Conservation (phyloP, 768 basidiomycete species). For the Ramaria sp. region DNA sequence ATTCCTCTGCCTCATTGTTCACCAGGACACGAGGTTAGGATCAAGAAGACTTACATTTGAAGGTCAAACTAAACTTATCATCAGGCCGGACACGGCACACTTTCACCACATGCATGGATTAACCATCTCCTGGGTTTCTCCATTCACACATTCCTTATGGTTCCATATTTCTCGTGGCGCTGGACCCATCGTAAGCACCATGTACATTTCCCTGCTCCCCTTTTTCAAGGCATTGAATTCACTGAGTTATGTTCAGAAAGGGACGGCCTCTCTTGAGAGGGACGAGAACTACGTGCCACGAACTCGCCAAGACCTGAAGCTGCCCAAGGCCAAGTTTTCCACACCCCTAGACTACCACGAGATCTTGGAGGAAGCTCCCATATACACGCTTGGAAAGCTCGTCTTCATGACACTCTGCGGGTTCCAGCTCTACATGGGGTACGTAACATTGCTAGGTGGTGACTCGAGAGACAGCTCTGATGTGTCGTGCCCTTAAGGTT, state of each 20-base stretch:
- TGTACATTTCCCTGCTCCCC: conserved; percentile 11
- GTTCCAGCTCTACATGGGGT: background rate
- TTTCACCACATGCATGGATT: conserved; percentile 16
- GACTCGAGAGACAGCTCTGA: conserved; percentile 13
- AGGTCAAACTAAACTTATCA: background rate
- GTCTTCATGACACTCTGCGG: conserved; percentile 18
- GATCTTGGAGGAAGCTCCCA: conserved; percentile 22
- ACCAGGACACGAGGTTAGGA: background rate
- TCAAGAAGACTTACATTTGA: background rate
- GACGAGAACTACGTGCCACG: conserved; percentile 24
- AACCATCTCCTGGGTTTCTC: conserved; percentile 21
- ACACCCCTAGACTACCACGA: conserved; percentile 19
- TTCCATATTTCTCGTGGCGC: conserved; percentile 23
- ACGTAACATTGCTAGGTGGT: conserved; percentile 15
- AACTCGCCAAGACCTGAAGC: conserved; percentile 16
- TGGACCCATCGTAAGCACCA: conserved; percentile 21
- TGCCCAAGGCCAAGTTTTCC: conserved; percentile 17
- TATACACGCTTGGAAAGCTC: conserved; percentile 17
- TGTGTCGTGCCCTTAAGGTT: conserved; percentile 6
- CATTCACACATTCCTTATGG: conserved; percentile 20
- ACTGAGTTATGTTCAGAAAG: conserved; percentile 12
- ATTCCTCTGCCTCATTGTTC: background rate
- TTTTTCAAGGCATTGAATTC: background rate
- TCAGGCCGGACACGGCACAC: conserved; percentile 20
- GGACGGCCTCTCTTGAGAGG: conserved; percentile 19